Evolutionary conservation across 257 asterid genomes (phyloP), one percentile per base, ranked within the genome.

Genomic region (Phtheirospermum japonicum): DNA sequence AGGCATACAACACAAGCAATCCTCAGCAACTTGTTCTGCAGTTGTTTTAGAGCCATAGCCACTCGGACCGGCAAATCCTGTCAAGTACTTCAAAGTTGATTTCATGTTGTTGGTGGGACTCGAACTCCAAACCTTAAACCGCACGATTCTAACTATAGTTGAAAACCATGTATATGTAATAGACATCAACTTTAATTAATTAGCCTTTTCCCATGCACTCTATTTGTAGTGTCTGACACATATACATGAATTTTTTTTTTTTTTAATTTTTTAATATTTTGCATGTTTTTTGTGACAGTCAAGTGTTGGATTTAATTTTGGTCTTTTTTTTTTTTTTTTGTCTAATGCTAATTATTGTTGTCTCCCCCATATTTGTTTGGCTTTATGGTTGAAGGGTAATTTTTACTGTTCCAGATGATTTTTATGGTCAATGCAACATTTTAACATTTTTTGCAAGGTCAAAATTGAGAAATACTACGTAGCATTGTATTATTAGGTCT

Each of bases 31-130:
- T 57, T 90, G 79, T 4, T 78, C 78, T 13, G 95, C 95, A 10
- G 90, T 83, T 8, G 97, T 78, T 70, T 76, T 85, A 4, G 97
- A 89, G 28, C 97, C 89, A 69, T 76, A 84, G 46, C 97, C 97
- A 67, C 88, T 89, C 0, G 89, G 92, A 37, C 97, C 97, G 2
- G 88, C 76, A 74, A 83, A 67, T 13, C 97, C 97, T 4, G 90
- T 87, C 64, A 90, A 74, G 78, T 90, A 90, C 68, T 87, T 85
- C 26, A 90, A 52, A 0, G 94, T 82, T 12, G 82, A 83, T 80
- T 83, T 90, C 95, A 87, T 85, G 2, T 13, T 9, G 45, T 9
- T 10, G 17, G 49, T 42, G 26, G 19, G 54, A n/a, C 7, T 9
- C 0, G 28, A 7, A 18, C 14, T 50, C 32, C 13, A 50, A 19